Percentiles rank a stretch among this genome's conserved stretches.
Conservation (phyloP, 73 alveolate species). For the Durusdinium trenchii region DNA sequence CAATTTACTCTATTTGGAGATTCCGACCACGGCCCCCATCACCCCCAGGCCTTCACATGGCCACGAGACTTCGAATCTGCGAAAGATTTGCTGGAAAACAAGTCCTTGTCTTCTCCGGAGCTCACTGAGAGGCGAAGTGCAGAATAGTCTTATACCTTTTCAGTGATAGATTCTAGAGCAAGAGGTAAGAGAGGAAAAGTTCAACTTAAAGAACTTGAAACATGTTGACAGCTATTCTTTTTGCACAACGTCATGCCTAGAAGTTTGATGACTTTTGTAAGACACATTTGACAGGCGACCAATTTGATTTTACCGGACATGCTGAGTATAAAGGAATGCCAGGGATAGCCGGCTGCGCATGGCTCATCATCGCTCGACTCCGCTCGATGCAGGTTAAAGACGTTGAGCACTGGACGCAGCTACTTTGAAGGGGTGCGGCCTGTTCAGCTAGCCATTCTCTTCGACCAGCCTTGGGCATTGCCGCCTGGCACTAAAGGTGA, state of each 20-base stretch:
- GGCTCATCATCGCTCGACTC: neutral
- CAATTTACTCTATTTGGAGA: too few relatives aligned
- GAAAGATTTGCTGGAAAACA: conserved; percentile 62
- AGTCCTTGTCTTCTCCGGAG: conserved; percentile 49
- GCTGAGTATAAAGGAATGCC: too few relatives aligned
- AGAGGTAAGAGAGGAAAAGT: too few relatives aligned
- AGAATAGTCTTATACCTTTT: neutral
- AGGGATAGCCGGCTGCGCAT: too few relatives aligned
- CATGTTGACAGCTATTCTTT: too few relatives aligned
- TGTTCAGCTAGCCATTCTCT: conserved; percentile 37
- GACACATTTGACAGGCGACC: too few relatives aligned
- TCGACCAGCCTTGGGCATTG: conserved; percentile 60
- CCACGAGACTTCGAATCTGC: conserved; percentile 33
- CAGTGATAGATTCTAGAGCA: too few relatives aligned
- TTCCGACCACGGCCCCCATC: too few relatives aligned
- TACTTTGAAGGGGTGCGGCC: conserved; percentile 18
- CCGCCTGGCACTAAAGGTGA: neutral
- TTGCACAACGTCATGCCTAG: too few relatives aligned
- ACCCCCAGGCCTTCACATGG: conserved; percentile 32
- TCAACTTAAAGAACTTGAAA: too few relatives aligned
- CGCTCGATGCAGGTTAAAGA: neutral
- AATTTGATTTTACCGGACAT: too few relatives aligned
- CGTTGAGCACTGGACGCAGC: conserved; percentile 56
- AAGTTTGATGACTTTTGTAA: too few relatives aligned
- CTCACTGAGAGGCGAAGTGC: conserved; percentile 23